Evolutionary conservation across 2,329 filamentous ascomycete species (phyloP).

Genomic region (Fusarium napiforme): DNA sequence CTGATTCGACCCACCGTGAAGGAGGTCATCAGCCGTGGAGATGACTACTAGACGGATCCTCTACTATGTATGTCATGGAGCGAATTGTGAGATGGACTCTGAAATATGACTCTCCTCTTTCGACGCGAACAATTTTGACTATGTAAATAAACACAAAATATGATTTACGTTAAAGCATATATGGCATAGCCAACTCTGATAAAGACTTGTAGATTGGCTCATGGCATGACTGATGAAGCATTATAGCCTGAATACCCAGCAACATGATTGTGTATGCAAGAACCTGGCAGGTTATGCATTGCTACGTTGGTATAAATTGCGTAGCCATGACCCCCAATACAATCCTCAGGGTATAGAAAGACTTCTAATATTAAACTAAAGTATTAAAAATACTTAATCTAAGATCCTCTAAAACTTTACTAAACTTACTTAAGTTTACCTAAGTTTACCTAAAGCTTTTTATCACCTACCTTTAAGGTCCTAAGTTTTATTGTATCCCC

Average conservation of each 20-base stretch:
- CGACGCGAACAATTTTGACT: slow-evolving; percentile 17
- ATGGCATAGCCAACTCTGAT: background rate
- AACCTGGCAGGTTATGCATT: slow-evolving; percentile 19
- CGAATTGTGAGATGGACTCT: slow-evolving; percentile 40
- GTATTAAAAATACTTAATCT: too few species aligned
- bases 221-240: background rate
- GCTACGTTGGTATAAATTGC: background rate
- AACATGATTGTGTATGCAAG: background rate
- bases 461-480: too few species aligned
- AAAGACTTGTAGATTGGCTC: background rate
- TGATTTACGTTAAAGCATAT: slow-evolving; percentile 5
- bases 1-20: slow-evolving; percentile 83
- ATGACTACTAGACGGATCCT: slow-evolving; percentile 73
- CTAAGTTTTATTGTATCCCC: too few species aligned
- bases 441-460: too few species aligned
- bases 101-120: slow-evolving; percentile 45
- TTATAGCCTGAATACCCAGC: background rate
- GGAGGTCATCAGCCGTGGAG: slow-evolving; percentile 86
- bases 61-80: background rate
- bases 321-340: slow-evolving; percentile 5
- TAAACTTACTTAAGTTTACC: too few species aligned
- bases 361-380: too few species aligned
- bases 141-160: slow-evolving; percentile 7
- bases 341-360: too few species aligned
- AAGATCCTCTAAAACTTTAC: too few species aligned